Evolutionary conservation across 176 grass and related monocot species (phyloP).

Genomic region (Dactylis glomerata): DNA sequence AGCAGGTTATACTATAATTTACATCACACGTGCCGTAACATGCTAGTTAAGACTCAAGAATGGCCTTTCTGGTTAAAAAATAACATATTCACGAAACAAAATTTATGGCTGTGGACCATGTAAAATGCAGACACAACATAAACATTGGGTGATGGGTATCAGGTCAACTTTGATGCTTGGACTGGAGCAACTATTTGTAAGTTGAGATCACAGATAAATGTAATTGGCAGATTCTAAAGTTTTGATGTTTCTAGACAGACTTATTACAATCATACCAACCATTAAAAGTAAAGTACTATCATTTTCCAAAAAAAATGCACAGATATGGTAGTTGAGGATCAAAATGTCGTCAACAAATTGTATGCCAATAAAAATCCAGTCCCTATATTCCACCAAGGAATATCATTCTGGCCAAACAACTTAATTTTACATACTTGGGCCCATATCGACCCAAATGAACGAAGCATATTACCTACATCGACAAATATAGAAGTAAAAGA

Average conservation of each 20-base stretch:
- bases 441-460: neutral
- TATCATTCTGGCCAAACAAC: neutral
- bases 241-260: neutral
- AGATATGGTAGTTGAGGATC: neutral
- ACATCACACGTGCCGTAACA: neutral
- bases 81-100: neutral
- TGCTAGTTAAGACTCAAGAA: neutral
- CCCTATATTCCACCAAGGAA: neutral
- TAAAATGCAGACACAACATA: slow-evolving; percentile 9
- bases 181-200: neutral
- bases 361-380: neutral
- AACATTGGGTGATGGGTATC: neutral
- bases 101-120: neutral
- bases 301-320: neutral
- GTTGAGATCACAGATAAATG: neutral
- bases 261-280: neutral
- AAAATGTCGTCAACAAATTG: neutral
- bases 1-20: neutral
- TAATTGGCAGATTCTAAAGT: neutral
- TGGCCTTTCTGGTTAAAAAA: neutral
- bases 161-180: neutral
- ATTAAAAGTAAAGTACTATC: neutral
- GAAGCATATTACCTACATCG: neutral
- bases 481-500: neutral
- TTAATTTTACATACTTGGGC: neutral